Evolutionary conservation across 345 rosid genomes (phyloP).

Genomic region (Boechera retrofracta): DNA sequence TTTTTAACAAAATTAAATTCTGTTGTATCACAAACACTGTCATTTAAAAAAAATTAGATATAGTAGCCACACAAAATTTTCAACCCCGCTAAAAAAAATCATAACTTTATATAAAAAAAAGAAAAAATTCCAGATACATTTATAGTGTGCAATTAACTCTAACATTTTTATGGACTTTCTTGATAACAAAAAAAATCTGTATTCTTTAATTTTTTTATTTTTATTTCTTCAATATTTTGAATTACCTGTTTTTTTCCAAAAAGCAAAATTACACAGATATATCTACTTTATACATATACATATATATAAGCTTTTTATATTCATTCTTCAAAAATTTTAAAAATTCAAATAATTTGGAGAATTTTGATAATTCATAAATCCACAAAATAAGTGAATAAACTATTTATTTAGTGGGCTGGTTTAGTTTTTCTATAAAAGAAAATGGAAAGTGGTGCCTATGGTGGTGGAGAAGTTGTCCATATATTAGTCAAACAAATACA

Average conservation of each 20-base stretch:
- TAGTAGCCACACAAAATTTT: no score
- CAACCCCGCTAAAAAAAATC: no score
- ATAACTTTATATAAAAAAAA: neutral
- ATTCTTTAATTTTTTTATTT: no score
- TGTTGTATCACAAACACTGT: neutral
- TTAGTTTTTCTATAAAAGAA: neutral
- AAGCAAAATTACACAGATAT: no score
- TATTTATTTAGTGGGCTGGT: neutral
- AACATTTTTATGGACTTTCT: neutral
- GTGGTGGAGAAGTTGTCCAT: constrained; percentile 16
- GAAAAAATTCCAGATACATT: neutral
- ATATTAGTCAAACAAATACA: neutral
- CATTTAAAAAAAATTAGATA: neutral
- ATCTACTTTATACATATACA: neutral
- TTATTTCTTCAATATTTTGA: no score
- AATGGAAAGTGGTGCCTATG: constrained; percentile 20
- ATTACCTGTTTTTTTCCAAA: neutral
- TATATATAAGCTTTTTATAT: neutral
- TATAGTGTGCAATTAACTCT: neutral
- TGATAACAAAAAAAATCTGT: neutral
- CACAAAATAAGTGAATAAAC: neutral
- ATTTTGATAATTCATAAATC: neutral
- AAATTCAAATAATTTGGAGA: neutral
- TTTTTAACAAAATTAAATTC: neutral
- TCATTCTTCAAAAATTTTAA: neutral